Conservation (phyloP, 768 basidiomycete genomes). For the Russula earlei region DNA sequence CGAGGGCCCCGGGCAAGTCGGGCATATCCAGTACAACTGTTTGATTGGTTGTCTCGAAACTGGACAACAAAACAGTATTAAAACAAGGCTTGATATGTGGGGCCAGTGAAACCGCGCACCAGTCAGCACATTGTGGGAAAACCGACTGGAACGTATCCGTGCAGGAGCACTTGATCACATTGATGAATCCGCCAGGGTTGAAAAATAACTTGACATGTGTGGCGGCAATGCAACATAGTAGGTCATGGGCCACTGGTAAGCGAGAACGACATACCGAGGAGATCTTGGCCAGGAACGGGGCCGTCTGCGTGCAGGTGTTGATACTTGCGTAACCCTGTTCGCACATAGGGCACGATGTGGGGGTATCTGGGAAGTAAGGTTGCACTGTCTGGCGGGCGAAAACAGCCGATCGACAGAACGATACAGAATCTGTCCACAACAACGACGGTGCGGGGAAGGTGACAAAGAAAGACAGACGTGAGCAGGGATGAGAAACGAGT, state of each 20-base stretch:
- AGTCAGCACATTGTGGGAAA: slow-evolving; percentile 61
- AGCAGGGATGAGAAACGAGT: neutral
- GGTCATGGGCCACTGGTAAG: neutral
- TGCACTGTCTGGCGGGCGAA: slow-evolving; percentile 14
- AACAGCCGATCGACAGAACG: neutral
- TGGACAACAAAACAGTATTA: slow-evolving; percentile 19
- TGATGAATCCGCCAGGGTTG: slow-evolving; percentile 54
- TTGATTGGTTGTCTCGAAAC: slow-evolving; percentile 52
- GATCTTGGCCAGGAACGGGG: slow-evolving; percentile 49
- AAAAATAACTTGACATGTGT: slow-evolving; percentile 41
- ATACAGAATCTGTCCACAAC: neutral
- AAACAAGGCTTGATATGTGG: neutral
- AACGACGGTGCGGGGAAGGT: neutral
- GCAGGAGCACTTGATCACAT: slow-evolving; percentile 57
- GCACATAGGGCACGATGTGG: slow-evolving; percentile 53
- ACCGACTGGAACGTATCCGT: slow-evolving; percentile 36
- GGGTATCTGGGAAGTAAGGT: slow-evolving; percentile 44
- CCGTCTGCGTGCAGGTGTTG: slow-evolving; percentile 47
- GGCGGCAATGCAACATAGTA: neutral
- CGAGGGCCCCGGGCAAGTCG: slow-evolving; percentile 38
- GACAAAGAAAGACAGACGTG: neutral
- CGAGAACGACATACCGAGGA: slow-evolving; percentile 33
- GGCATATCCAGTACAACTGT: slow-evolving; percentile 38
- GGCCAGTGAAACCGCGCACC: slow-evolving; percentile 31
- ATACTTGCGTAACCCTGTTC: slow-evolving; percentile 43